phyloP scores from a whole-genome alignment of 768 basidiomycete species.

The Mycena epipterygia region DNA sequence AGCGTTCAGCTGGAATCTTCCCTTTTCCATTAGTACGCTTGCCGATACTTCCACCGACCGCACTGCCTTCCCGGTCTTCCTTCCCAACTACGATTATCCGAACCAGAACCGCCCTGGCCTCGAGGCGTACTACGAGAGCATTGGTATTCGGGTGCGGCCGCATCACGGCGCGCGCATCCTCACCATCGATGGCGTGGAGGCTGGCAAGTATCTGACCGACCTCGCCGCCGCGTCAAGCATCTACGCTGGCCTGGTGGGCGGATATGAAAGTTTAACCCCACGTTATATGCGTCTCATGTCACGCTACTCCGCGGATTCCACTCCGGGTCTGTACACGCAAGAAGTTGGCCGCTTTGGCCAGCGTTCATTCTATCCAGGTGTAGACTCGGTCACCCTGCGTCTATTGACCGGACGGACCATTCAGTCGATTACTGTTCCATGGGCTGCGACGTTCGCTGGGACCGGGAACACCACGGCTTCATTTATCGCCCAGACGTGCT shows the following conservation, averaged over 20 bases:
- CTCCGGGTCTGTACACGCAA: constrained; percentile 25
- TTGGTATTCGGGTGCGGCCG: constrained; percentile 29
- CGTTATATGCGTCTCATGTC: constrained; percentile 32
- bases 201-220: constrained; percentile 13
- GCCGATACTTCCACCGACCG: constrained; percentile 26
- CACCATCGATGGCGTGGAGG: constrained; percentile 29
- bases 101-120: constrained; percentile 30
- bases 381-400: constrained; percentile 17
- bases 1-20: constrained; percentile 36
- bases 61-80: constrained; percentile 26
- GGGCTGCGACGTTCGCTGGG: constrained; percentile 33
- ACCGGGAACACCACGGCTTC: constrained; percentile 28
- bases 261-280: constrained; percentile 16
- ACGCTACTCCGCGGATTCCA: constrained; percentile 33
- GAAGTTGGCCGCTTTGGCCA: constrained; percentile 31
- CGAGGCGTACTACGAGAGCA: constrained; percentile 27
- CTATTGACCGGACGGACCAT: constrained; percentile 8
- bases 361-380: constrained; percentile 31
- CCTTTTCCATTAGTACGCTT: constrained; percentile 35
- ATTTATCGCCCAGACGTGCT: constrained; percentile 31
- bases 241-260: constrained; percentile 29
- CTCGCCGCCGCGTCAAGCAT: constrained; percentile 31
- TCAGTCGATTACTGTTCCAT: constrained; percentile 25
- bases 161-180: constrained; percentile 27
- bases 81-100: constrained; percentile 34